A percentile compares a stretch with the other conserved stretches of the same genome.
phyloP scores from a whole-genome alignment of 108 stramenopile genomes.

The Schizochytrium sp. region DNA sequence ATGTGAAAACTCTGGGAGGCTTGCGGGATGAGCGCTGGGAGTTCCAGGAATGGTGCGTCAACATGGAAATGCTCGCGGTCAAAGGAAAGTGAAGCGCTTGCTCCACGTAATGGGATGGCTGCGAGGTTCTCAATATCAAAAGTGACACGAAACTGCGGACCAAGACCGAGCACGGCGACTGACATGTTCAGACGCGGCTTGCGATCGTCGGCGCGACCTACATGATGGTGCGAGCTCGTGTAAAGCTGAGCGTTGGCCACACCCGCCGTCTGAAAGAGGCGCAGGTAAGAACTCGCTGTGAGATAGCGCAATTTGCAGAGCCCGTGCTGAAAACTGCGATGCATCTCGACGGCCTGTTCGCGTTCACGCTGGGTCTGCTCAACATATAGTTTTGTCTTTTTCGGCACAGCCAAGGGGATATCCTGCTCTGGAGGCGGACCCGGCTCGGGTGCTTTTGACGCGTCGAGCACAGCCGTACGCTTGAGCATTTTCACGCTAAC shows the following conservation, averaged over 20 bases:
- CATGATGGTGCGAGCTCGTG: conserved; percentile 19
- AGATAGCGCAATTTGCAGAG: conserved; percentile 47
- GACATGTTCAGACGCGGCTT: not conserved
- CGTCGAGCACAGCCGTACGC: conserved; percentile 28
- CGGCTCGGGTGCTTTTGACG: not conserved
- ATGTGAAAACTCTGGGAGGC: not conserved
- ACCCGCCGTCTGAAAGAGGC: conserved; percentile 37
- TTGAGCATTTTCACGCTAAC: conserved; percentile 47
- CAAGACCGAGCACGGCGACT: conserved; percentile 24
- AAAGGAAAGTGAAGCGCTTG: not conserved
- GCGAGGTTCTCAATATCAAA: conserved; percentile 34
- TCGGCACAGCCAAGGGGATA: conserved; percentile 49
- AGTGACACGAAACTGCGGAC: conserved; percentile 38
- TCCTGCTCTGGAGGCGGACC: conserved; percentile 57
- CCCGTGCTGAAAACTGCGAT: conserved; percentile 53
- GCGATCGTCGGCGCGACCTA: conserved; percentile 16
- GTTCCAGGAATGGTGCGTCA: not conserved
- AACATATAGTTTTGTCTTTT: conserved; percentile 54
- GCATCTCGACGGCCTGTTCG: conserved; percentile 43
- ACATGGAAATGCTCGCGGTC: not conserved
- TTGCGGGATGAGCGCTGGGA: not conserved
- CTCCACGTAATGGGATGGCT: not conserved
- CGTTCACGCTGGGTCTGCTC: conserved; percentile 54
- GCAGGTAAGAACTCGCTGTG: conserved; percentile 47
- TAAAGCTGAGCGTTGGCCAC: conserved; percentile 28